Percentiles rank a stretch among this genome's conserved stretches.
These are phyloP conservation scores for Alternaria atra DNA, from an alignment of 2,329 filamentous ascomycete genomes.

Conservation along the genomic window DNA sequence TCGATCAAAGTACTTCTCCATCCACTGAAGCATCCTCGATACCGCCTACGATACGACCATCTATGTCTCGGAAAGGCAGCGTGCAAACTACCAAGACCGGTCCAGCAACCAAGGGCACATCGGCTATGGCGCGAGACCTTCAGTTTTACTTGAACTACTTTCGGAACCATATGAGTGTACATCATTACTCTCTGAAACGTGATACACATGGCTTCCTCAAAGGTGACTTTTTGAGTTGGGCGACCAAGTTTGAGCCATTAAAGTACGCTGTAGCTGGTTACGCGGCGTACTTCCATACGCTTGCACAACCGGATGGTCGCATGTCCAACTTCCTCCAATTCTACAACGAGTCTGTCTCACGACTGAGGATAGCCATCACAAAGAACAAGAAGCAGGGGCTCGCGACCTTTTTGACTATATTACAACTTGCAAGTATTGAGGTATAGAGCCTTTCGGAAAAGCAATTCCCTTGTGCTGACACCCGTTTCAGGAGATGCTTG, in stretches of 20 bases:
- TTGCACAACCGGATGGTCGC: slow-evolving; percentile 74
- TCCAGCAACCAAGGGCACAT: slow-evolving; percentile 20
- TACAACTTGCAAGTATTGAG: slow-evolving; percentile 94
- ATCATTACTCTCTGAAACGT: slow-evolving; percentile 82
- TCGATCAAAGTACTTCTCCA: slow-evolving; percentile 62
- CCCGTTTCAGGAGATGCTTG: slow-evolving; percentile 79
- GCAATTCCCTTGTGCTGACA: slow-evolving; percentile 12
- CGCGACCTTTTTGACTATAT: slow-evolving; percentile 81
- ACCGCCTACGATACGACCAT: slow-evolving; percentile 38
- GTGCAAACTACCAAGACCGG: slow-evolving; percentile 34
- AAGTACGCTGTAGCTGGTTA: slow-evolving; percentile 89
- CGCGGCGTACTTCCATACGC: slow-evolving; percentile 82
- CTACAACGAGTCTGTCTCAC: slow-evolving; percentile 85
- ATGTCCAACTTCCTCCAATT: slow-evolving; percentile 86
- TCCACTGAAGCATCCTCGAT: slow-evolving; percentile 59
- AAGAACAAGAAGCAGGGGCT: slow-evolving; percentile 75
- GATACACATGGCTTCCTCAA: slow-evolving; percentile 79
- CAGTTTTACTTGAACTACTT: slow-evolving; percentile 83
- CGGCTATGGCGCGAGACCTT: slow-evolving; percentile 69
- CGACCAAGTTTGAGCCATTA: slow-evolving; percentile 79
- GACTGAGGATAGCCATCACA: slow-evolving; percentile 76
- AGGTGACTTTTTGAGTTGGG: slow-evolving; percentile 73
- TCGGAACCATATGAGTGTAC: slow-evolving; percentile 76
- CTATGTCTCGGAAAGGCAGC: slow-evolving; percentile 46
- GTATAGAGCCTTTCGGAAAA: slow-evolving; percentile 58